Base-by-base conservation (phyloP, 768 basidiomycete species). In the Suillus fuscotomentosus region DNA sequence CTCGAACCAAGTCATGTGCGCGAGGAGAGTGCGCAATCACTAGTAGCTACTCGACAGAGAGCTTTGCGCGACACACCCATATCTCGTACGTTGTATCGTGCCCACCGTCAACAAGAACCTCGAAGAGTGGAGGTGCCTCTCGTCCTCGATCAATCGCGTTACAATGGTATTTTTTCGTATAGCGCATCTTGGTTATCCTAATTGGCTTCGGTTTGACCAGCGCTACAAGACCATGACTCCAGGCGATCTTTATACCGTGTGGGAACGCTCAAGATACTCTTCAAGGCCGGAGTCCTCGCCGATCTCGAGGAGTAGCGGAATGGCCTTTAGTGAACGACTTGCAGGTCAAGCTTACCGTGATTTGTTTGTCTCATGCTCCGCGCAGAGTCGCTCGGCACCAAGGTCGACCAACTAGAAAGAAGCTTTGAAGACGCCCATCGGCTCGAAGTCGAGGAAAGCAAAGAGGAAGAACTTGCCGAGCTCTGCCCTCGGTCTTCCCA, bases 111-210 rank as follows among this genome's bases (percentile, higher is more conserved):
- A 88, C 77, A 99, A 99, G 83, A 92, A 92, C 71, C 94, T 97
- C 0, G 92, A 6, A 86, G 91, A 50, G 84, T 99, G 67, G 95
- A 97, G 70, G 92, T 95, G 1, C 97, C 96, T 0, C 87, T 98
- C 50, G 94, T 99, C 3, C 85, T 99, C n/a, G 96, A 99, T 71
- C 97, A 99, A 71, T 80, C 99, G 24, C 87, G 97, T 4, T 99
- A 97, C 75, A 99, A 99, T 76, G 97, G 97, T 88, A 97, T 99
- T 1, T 83, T 99, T 99, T 71, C 90, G 97, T 39, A 99, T 99
- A 70, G 97, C 97, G 7, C 88, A 97, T 42, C 85, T 97, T 4
- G 97, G 97, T 13, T 99, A 98, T 75, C 97, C 97, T 0, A 99
- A 99, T 75, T 84, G 97, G 47, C 84, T 98, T 3, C 95, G 99